A percentile compares a stretch with the other conserved stretches of the same genome.
Conservation (phyloP, 169 alveolate species). For the Plasmodium ovale region DNA sequence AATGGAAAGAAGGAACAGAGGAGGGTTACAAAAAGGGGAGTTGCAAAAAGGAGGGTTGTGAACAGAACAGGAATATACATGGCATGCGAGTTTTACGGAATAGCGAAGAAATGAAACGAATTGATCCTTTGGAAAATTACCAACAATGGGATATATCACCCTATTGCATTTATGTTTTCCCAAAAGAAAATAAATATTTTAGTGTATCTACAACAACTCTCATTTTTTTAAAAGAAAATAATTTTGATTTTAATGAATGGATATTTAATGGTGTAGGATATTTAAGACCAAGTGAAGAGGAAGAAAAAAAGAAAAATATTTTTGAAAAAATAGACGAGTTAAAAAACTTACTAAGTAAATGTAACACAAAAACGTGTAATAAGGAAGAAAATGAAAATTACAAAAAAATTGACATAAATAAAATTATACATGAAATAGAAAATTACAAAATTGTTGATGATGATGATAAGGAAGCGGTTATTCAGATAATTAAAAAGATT, state of each 20-base stretch:
- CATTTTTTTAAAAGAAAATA: conserved; percentile 87
- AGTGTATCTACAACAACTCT: conserved; percentile 87
- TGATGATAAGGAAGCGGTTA: conserved; percentile 82
- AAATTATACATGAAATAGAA: conserved; percentile 58
- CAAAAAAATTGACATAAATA: conserved; percentile 60
- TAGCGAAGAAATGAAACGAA: conserved; percentile 8
- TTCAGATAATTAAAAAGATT: conserved; percentile 77
- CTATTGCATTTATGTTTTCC: conserved; percentile 86
- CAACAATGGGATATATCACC: conserved; percentile 89
- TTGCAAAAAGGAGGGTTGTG: not conserved
- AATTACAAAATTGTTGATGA: conserved; percentile 78
- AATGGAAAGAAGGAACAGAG: conserved; percentile 5
- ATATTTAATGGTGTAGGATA: conserved; percentile 86
- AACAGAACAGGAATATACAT: conserved; percentile 15
- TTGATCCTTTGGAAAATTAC: not conserved
- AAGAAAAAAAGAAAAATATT: conserved; percentile 79
- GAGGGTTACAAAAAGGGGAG: not conserved
- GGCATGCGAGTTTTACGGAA: conserved; percentile 15
- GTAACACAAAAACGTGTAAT: conserved; percentile 39
- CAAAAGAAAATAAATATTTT: conserved; percentile 83
- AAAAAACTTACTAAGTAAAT: conserved; percentile 62
- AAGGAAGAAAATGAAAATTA: not conserved
- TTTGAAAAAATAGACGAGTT: conserved; percentile 77
- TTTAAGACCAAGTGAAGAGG: conserved; percentile 85
- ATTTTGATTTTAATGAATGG: conserved; percentile 90